Conservation (phyloP, 495 filamentous ascomycete genomes). For the Amphirosellinia nigrospora region DNA sequence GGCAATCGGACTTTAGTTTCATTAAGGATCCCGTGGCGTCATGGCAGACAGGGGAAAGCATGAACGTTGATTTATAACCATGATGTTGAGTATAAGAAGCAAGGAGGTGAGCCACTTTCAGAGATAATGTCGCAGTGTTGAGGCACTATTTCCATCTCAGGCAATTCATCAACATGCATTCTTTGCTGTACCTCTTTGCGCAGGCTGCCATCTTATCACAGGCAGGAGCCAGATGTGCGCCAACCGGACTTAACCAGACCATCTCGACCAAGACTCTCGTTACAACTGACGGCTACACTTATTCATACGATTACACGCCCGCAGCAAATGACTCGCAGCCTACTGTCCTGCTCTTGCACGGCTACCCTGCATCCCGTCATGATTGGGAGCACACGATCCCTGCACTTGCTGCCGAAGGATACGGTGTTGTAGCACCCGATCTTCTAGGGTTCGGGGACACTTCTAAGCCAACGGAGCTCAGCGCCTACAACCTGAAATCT, state of each 20-base stretch:
- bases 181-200: background rate
- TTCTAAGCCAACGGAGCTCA: slow-evolving; percentile 43
- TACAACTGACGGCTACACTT: background rate
- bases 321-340: slow-evolving; percentile 18
- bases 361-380: slow-evolving; percentile 44
- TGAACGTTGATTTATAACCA: slow-evolving; percentile 6
- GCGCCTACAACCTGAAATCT: slow-evolving; percentile 42
- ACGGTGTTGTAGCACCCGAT: slow-evolving; percentile 52
- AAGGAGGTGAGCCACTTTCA: background rate
- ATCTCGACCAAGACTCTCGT: background rate
- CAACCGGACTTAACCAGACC: background rate
- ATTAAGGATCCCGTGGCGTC: too few species aligned
- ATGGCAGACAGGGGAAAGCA: too few species aligned
- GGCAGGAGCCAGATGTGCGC: background rate
- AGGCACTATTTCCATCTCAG: background rate
- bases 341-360: slow-evolving; percentile 45
- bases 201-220: background rate
- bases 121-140: background rate
- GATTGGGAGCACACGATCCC: slow-evolving; percentile 51
- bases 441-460: slow-evolving; percentile 53
- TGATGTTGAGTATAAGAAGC: background rate
- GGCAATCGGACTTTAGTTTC: background rate
- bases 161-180: background rate
- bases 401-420: slow-evolving; percentile 42
- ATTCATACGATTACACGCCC: background rate